Percentiles rank a stretch among this genome's conserved stretches.
Evolutionary conservation across 2,329 filamentous ascomycete species (phyloP).

Genomic region (Monosporascus sp.): DNA sequence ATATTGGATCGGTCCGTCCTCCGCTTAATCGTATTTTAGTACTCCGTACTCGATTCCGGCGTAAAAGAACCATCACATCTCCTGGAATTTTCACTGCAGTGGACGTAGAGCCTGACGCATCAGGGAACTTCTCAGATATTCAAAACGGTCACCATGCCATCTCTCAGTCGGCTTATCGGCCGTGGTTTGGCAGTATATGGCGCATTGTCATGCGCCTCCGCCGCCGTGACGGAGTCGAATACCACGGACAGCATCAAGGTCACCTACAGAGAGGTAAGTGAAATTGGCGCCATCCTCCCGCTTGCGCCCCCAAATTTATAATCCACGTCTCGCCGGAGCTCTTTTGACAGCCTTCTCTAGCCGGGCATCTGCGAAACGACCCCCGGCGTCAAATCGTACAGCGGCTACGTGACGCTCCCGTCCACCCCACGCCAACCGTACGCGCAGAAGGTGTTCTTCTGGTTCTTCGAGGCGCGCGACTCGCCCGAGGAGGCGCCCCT

Average conservation of each 20-base stretch:
- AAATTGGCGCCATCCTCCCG: too few relatives aligned
- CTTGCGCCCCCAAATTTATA: too few relatives aligned
- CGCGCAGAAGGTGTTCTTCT: constrained; percentile 41
- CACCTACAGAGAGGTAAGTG: constrained; percentile 48
- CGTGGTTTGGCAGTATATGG: background rate
- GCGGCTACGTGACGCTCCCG: constrained; percentile 54
- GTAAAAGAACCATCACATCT: too few relatives aligned
- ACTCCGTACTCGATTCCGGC: too few relatives aligned
- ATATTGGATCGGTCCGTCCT: too few relatives aligned
- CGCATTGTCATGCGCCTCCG: background rate
- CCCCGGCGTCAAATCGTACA: constrained; percentile 55
- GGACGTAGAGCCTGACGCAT: too few relatives aligned
- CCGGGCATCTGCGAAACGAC: constrained; percentile 49
- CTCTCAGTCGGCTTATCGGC: background rate
- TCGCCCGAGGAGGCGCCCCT: constrained; percentile 29
- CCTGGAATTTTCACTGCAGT: too few relatives aligned
- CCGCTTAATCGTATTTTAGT: too few relatives aligned
- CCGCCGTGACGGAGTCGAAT: background rate
- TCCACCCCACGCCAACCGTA: constrained; percentile 38
- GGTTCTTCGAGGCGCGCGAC: constrained; percentile 26
- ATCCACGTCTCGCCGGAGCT: too few relatives aligned
- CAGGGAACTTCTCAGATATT: too few relatives aligned
- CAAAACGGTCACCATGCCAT: background rate
- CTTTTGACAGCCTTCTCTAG: constrained; percentile 26
- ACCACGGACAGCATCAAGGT: constrained; percentile 22